Conservation (phyloP, 371 early-diverging fungal genomes). For the Lichtheimia ornata region DNA sequence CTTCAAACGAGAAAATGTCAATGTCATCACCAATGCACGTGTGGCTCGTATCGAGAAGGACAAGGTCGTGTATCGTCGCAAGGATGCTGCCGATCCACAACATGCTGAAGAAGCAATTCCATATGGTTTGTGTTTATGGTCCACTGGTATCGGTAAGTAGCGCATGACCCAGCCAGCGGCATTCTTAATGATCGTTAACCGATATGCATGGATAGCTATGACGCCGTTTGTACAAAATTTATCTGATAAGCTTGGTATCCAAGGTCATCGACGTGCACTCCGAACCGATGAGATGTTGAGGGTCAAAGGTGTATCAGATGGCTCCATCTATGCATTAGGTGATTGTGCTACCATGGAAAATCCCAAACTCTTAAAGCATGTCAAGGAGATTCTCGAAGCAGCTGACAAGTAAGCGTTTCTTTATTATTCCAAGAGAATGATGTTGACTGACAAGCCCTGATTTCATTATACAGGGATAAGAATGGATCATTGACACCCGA, state of each 20-base stretch:
- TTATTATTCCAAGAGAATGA: no score
- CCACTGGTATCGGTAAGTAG: conserved; percentile 75
- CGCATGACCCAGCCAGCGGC: not conserved
- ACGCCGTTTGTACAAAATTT: conserved; percentile 63
- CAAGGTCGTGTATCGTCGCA: conserved; percentile 31
- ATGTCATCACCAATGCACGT: conserved; percentile 72
- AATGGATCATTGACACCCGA: conserved; percentile 49
- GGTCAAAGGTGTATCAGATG: conserved; percentile 62
- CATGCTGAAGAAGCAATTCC: conserved; percentile 36
- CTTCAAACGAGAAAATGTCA: conserved; percentile 75
- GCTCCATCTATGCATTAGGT: conserved; percentile 81
- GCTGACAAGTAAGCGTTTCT: conserved; percentile 44
- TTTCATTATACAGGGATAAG: conserved; percentile 27
- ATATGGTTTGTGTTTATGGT: conserved; percentile 83
- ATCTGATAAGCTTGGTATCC: conserved; percentile 49
- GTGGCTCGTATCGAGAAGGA: conserved; percentile 60
- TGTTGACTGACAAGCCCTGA: not conserved
- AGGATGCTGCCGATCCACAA: conserved; percentile 16
- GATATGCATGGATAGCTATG: conserved; percentile 46
- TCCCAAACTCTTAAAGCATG: conserved; percentile 60
- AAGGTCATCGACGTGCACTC: conserved; percentile 67
- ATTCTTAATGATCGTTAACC: not conserved
- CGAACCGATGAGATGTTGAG: conserved; percentile 73
- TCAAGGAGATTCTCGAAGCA: conserved; percentile 53
- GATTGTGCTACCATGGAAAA: conserved; percentile 85